Base-by-base conservation (phyloP, 805 yeast species). In the Cyberlindnera meyerae region DNA sequence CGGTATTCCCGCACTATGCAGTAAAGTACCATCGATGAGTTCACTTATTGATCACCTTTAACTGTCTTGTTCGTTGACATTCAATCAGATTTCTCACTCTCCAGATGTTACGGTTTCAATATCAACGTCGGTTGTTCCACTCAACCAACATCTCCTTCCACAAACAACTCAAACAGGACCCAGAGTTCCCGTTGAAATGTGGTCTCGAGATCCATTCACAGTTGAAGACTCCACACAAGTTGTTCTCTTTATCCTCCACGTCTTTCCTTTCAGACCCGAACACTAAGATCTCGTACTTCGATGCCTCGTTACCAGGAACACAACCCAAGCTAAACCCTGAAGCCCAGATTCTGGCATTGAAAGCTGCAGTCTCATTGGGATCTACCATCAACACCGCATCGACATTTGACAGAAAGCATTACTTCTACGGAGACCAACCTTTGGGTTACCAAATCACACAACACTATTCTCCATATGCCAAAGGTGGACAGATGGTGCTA, bases 151-250 rank as follows among this genome's bases (percentile, higher is more conserved):
- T 29, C 24, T 18, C 18, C 3, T 25, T 28, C 13, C 8, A 12
- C 24, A 34, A 29, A 24, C 24, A 9, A 13, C 33, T 34, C n/a
- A 34, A 31, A 24, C 39, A 35, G 13, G 20, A 43, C 6, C 48
- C 57, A 0, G 52, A 52, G 4, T 61, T 54, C 45, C 56, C 59
- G 17, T 55, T 90, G 45, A 84, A 79, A 54, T 83, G 96, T 54
- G 98, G 98, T 0, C 63, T 93, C 24, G 98, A 93, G 58, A 83
- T 93, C 29, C 98, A 93, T 57, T 82, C 97, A 1, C 98, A 93
- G 58, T 64, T 93, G 37, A 70, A 74, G 45, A 85, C 97, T 0
- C 54, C 60, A 25, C 65, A 72, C 37, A 93, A 93, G 58, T 73
- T 93, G 18, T 93, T 93, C 48, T 83, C 96, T 4, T 49, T 67